phyloP scores from a whole-genome alignment of 306 rosid species.

The Cicer pinnatifidum region DNA sequence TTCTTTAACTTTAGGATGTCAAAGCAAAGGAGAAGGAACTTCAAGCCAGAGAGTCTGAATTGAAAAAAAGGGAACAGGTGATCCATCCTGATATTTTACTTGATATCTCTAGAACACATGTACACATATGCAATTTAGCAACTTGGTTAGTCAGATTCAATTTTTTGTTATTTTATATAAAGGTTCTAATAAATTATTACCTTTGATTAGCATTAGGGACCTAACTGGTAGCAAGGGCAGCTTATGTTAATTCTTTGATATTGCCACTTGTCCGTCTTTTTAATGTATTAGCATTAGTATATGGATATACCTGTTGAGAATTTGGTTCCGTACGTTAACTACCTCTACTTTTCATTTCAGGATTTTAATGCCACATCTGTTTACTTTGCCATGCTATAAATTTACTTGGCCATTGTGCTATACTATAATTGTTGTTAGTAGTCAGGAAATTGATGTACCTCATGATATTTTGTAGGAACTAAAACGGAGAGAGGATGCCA shows the following conservation, averaged over 20 bases:
- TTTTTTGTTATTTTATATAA: not conserved
- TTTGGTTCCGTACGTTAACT: conserved; percentile 3
- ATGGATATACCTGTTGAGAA: conserved; percentile 2
- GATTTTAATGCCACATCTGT: conserved; percentile 25
- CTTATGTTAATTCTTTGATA: conserved; percentile 20
- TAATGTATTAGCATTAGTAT: conserved; percentile 16
- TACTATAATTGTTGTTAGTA: conserved; percentile 22
- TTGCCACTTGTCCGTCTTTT: not conserved
- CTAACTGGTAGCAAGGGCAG: conserved; percentile 21
- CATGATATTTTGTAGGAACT: conserved; percentile 65
- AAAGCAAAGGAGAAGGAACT: conserved; percentile 87
- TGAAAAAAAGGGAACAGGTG: conserved; percentile 90
- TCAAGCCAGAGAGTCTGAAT: conserved; percentile 82
- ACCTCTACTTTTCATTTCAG: conserved; percentile 27
- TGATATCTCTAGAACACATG: conserved; percentile 22
- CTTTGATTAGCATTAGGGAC: conserved; percentile 29
- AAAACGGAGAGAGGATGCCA: conserved; percentile 82
- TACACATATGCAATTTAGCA: conserved; percentile 17
- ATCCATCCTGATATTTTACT: conserved; percentile 38
- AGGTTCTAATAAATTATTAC: conserved; percentile 17
- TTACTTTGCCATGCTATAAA: conserved; percentile 33
- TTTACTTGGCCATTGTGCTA: conserved; percentile 35
- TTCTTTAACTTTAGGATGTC: conserved; percentile 56
- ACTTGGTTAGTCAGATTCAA: conserved; percentile 27
- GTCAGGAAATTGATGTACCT: conserved; percentile 40